phyloP scores from a whole-genome alignment of 1,284 basidiomycete genomes.

The Leucoagaricus sp. region DNA sequence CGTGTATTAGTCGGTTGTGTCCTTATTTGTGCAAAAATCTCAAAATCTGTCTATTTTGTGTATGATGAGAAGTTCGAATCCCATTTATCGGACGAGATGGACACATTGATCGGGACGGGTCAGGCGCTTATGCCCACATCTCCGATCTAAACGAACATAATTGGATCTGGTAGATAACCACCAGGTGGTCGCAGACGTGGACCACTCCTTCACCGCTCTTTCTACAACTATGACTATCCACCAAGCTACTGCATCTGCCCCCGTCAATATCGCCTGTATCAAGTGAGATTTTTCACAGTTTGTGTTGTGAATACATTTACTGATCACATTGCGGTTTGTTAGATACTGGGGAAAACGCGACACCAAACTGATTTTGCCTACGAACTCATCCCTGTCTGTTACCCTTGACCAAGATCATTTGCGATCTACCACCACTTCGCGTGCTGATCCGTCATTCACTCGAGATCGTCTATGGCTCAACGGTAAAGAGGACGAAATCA shows the following conservation, averaged over 20 bases:
- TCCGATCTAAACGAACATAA: conserved; percentile 3
- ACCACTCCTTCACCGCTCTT: neutral
- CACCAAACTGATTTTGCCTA: conserved; percentile 93
- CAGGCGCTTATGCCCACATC: neutral
- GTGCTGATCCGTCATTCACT: conserved; percentile 77
- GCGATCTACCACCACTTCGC: conserved; percentile 90
- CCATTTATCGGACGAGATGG: conserved; percentile 3
- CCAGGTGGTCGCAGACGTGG: neutral
- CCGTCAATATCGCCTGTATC: conserved; percentile 96
- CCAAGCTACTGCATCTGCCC: conserved; percentile 90
- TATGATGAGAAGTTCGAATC: conserved; percentile 1
- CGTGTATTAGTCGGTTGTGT: conserved; percentile 17
- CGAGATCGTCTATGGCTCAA: conserved; percentile 93
- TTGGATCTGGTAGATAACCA: neutral
- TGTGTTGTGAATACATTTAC: neutral
- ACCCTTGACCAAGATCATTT: conserved; percentile 97
- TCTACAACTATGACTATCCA: conserved; percentile 44
- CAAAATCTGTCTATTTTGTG: conserved; percentile 14
- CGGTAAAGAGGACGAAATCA: conserved; percentile 88
- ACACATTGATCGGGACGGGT: neutral
- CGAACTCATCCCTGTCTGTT: conserved; percentile 96
- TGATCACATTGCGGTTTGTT: conserved; percentile 7
- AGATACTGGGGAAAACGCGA: conserved; percentile 99
- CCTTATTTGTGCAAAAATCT: conserved; percentile 14
- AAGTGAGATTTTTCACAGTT: conserved; percentile 68